Percentiles rank a stretch among this genome's conserved stretches.
Conservation (phyloP, 2,329 filamentous ascomycete species). For the Hypoxylon sp. region DNA sequence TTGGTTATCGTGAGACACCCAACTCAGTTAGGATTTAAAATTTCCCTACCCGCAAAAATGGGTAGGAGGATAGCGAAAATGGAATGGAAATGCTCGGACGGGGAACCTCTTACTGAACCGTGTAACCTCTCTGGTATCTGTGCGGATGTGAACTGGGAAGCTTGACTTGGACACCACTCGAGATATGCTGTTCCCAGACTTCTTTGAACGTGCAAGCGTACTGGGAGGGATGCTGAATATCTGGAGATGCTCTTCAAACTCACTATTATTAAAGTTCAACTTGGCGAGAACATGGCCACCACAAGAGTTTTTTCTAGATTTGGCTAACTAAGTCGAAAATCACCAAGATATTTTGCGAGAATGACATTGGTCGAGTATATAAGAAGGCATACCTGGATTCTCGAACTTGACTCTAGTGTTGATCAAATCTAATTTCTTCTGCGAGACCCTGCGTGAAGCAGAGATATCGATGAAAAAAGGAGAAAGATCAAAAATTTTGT, state of each 20-base stretch:
- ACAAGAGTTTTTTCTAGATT: not conserved
- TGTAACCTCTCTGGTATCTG: not conserved
- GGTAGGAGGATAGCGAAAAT: not conserved
- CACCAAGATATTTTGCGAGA: not conserved
- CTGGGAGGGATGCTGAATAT: too few relatives aligned
- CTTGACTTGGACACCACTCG: not conserved
- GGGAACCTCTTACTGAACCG: not conserved
- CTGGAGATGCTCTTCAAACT: not conserved
- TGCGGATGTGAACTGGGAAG: not conserved
- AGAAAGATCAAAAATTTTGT: constrained; percentile 5
- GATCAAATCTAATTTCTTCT: not conserved
- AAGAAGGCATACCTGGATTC: not conserved
- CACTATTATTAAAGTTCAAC: not conserved
- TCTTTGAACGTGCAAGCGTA: too few relatives aligned
- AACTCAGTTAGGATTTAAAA: not conserved
- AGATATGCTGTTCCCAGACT: too few relatives aligned
- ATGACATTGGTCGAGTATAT: not conserved
- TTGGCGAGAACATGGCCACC: not conserved
- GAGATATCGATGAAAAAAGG: constrained; percentile 3
- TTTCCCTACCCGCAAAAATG: not conserved
- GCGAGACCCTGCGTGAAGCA: constrained; percentile 2
- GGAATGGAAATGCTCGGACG: not conserved
- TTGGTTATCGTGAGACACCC: not conserved
- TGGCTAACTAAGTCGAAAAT: not conserved
- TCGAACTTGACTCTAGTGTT: not conserved